Evolutionary conservation across 768 basidiomycete genomes (phyloP), one percentile per base, ranked within the genome.

Genomic region (Tulasnella sp.): DNA sequence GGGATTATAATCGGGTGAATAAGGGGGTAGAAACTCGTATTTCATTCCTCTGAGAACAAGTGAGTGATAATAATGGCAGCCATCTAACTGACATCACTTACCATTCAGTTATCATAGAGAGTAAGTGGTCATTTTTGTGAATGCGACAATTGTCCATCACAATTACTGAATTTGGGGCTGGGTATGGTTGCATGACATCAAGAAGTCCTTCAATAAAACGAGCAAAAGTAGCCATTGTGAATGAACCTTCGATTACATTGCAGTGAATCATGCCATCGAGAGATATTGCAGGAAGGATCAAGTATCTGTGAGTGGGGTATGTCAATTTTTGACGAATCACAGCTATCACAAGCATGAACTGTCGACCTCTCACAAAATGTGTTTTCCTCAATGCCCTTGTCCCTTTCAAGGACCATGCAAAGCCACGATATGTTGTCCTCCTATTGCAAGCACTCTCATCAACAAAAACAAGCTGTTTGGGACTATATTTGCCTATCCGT

Each of bases 221-320:
- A 5, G 27, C 28, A 46, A 65, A 65, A 13, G 28, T 40, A 0
- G 15, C 54, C 0, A 39, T 50, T 7, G 35, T 63, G 43, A 45
- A 65, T 28, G 63, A 56, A 5, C 55, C 24, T 13, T 60, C 53
- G 7, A 54, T 31, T 19, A 65, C 53, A 28, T 61, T 56, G 5
- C 61, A 51, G 44, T 57, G 56, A 4, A 65, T 54, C 0, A 63
- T 39, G 5, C 65, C 63, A 37, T 58, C 58, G 3, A 63, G 45
- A 2, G 61, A 63, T 20, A 65, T 25, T 1, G 61, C 64, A 22
- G 65, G 64, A n/a, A 65, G 58, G 10, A 66, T 55, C 2, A 63
- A 65, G 44, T 60, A 66, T n/a, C 64, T 64, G 19, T 42, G 31
- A 44, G 35, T n/a, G n/a, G n/a, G n/a, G n/a, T n/a, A n/a, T n/a